Percentiles rank a stretch among this genome's conserved stretches.
phyloP scores from a whole-genome alignment of 179 eudicot genomes.

The Patellifolia procumbens region DNA sequence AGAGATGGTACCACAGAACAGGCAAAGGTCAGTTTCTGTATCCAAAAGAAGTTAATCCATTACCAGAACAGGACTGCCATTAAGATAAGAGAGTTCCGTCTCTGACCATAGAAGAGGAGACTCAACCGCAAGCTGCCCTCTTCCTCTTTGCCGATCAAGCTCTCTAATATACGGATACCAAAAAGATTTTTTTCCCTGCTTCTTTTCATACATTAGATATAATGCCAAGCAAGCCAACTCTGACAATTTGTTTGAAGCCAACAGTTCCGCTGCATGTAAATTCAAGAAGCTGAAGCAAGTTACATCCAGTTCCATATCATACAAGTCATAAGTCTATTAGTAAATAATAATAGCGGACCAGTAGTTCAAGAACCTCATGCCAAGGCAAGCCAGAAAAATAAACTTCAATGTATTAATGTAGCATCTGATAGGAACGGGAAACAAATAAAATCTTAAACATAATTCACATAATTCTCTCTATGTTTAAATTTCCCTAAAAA shows the following conservation, averaged over 20 bases:
- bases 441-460: not conserved
- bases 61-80: slow-evolving; percentile 95
- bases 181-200: slow-evolving; percentile 90
- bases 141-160: slow-evolving; percentile 98
- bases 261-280: slow-evolving; percentile 79
- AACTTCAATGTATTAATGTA: not conserved
- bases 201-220: slow-evolving; percentile 98
- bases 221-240: slow-evolving; percentile 98
- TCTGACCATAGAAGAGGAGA: slow-evolving; percentile 98
- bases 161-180: slow-evolving; percentile 98
- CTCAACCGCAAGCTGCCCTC: slow-evolving; percentile 97
- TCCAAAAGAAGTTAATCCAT: not conserved
- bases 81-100: slow-evolving; percentile 70
- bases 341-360: not conserved
- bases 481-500: no score
- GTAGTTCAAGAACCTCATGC: not conserved
- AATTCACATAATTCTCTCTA: not conserved
- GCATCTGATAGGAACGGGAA: not conserved
- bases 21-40: not conserved
- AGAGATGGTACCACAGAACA: slow-evolving; percentile 1
- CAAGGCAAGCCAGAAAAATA: not conserved
- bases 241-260: slow-evolving; percentile 92
- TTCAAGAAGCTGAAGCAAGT: slow-evolving; percentile 32
- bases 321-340: not conserved
- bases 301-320: slow-evolving; percentile 7